Base-by-base conservation (phyloP, 208 protist species). In the Acanthamoeba triangularis region DNA sequence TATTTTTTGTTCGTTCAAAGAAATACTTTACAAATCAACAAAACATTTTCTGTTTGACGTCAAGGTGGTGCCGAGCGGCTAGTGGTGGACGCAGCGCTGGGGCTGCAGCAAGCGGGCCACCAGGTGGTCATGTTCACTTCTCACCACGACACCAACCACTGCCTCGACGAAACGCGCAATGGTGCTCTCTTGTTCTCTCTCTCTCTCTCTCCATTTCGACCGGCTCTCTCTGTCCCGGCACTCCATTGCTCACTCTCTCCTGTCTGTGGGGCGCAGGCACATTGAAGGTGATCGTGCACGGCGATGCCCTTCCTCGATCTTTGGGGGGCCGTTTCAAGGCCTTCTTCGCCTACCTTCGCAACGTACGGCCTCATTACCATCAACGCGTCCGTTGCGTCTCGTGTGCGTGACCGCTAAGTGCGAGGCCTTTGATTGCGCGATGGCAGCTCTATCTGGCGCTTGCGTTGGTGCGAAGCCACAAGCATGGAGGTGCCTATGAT, bases 11-110 rank as follows among this genome's bases (percentile, higher is more conserved):
- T 54, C 6, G 49, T 11, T 52, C 11, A 11, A 11, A 52, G 11
- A n/a, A 6, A 7, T 41, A 13, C 33, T 49, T 88, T 88, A 61
- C 10, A 49, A 52, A 88, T 78, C 7, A 18, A 18, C 7, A 72
- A n/a, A 7, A n/a, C 33, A 41, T 3, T 41, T 3, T 4, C 3
- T 41, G 37, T 41, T 41, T 41, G 37, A 4, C 30, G n/a, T n/a
- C n/a, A 52, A 96, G 97, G 99, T 25, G 99, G 99, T 8, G 99
- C 99, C 30, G 99, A 99, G 97, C 97, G 99, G 28, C 98, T 99
- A 13, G 98, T 99, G 37, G 97, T 99, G 3, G 99, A 99, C 96
- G 98, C 99, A 13, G 99, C 98, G 0, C 52, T 99, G 3, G 99
- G 98, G 13, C 95, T 99, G 28, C 85, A 98, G 35, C 67, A 97